Conservation (phyloP, 495 filamentous ascomycete genomes). For the Penicillium verhagenii region DNA sequence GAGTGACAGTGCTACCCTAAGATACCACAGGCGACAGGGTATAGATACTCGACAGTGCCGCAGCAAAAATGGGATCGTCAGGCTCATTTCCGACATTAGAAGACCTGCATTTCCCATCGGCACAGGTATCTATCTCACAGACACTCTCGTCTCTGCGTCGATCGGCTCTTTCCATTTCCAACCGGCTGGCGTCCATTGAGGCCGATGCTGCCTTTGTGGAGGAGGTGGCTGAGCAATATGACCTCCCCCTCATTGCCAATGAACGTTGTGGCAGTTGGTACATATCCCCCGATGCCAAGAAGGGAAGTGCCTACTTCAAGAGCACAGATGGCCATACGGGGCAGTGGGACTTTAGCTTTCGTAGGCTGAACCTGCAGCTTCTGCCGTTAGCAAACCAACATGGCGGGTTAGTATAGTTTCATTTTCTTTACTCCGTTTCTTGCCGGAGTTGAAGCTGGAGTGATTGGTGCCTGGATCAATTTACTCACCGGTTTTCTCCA, state of each 20-base stretch:
- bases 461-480: not conserved
- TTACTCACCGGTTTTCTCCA: not conserved
- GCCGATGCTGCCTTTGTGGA: conserved; percentile 66
- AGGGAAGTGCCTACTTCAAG: conserved; percentile 87
- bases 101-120: conserved; percentile 45
- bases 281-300: conserved; percentile 63
- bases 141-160: conserved; percentile 59
- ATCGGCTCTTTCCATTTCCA: conserved; percentile 72
- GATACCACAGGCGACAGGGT: conserved; percentile 9
- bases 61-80: conserved; percentile 14
- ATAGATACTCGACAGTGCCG: conserved; percentile 7
- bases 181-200: conserved; percentile 73
- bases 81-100: conserved; percentile 38
- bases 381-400: conserved; percentile 57
- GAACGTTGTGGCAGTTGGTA: conserved; percentile 97
- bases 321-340: conserved; percentile 93
- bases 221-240: conserved; percentile 49
- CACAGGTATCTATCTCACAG: conserved; percentile 42
- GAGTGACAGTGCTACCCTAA: conserved; percentile 8
- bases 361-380: conserved; percentile 81
- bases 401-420: conserved; percentile 66
- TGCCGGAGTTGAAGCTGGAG: not conserved
- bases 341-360: conserved; percentile 82
- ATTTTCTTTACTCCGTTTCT: conserved; percentile 11
- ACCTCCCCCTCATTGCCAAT: conserved; percentile 85